Evolutionary conservation across 345 rosid species (phyloP).

Genomic region (Anacardium occidentale): DNA sequence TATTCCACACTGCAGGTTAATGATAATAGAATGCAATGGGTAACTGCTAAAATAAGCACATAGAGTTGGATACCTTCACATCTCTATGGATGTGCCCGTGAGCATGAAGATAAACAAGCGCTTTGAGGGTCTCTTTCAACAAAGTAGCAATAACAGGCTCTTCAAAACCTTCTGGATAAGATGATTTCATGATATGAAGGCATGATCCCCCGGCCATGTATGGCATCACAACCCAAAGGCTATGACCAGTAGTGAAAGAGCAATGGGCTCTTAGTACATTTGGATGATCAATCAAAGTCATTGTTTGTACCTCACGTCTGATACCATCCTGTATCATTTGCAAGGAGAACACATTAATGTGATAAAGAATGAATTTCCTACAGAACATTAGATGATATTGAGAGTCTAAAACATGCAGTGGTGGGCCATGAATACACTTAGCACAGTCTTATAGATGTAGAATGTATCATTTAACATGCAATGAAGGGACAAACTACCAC

Average conservation of each 20-base stretch:
- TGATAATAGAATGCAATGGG: not conserved
- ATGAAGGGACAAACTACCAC: not conserved
- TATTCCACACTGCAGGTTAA: constrained; percentile 10
- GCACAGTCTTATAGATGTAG: not conserved
- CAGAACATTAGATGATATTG: not conserved
- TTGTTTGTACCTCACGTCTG: constrained; percentile 93
- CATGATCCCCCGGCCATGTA: constrained; percentile 99
- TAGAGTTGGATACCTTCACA: constrained; percentile 65
- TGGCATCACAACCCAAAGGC: constrained; percentile 99
- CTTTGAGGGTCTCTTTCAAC: constrained; percentile 86
- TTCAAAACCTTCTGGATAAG: constrained; percentile 87
- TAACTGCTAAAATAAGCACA: not conserved
- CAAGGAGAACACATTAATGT: constrained; percentile 2
- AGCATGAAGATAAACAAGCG: constrained; percentile 90
- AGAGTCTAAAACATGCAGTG: constrained; percentile 11
- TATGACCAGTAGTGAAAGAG: constrained; percentile 76
- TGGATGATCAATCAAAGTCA: constrained; percentile 87
- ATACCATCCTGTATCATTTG: constrained; percentile 77
- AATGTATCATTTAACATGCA: not conserved
- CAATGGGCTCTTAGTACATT: constrained; percentile 84
- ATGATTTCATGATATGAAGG: constrained; percentile 87
- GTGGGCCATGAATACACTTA: not conserved
- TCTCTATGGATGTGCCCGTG: constrained; percentile 98
- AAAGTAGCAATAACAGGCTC: constrained; percentile 90
- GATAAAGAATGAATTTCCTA: not conserved